A percentile compares a stretch with the other conserved stretches of the same genome.
Evolutionary conservation across 2,329 filamentous ascomycete species (phyloP).

Genomic region (Fusarium sp.): DNA sequence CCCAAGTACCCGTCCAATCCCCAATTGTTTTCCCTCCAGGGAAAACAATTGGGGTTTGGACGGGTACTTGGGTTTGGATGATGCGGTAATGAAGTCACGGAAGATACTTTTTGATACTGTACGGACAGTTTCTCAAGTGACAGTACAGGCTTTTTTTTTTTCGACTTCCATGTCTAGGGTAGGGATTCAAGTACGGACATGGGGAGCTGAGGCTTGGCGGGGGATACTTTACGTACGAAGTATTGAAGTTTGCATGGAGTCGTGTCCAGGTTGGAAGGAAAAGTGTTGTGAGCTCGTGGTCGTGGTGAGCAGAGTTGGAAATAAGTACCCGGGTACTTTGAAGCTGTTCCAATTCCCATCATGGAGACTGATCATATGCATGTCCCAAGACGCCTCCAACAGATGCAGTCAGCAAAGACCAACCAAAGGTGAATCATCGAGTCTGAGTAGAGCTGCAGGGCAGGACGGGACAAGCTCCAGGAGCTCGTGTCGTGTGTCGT

Average conservation of each 20-base stretch:
- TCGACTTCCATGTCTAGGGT: not conserved
- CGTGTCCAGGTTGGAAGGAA: not conserved
- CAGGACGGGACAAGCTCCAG: not conserved
- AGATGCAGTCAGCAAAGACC: not conserved
- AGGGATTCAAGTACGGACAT: slow-evolving; percentile 1
- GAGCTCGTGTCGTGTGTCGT: not conserved
- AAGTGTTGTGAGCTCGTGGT: not conserved
- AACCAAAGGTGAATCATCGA: not conserved
- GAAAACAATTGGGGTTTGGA: not conserved
- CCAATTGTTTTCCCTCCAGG: too few species aligned
- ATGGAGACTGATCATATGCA: not conserved
- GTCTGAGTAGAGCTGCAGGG: not conserved
- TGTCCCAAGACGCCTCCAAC: not conserved
- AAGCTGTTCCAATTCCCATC: not conserved
- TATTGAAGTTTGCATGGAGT: slow-evolving; percentile 9
- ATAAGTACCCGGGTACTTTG: not conserved
- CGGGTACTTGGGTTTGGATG: slow-evolving; percentile 9
- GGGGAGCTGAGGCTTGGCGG: slow-evolving; percentile 1
- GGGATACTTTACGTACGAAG: slow-evolving; percentile 11
- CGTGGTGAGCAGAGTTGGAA: not conserved
- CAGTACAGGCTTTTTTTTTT: not conserved
- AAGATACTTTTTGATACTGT: slow-evolving; percentile 1
- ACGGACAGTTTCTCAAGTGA: not conserved
- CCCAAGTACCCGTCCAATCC: too few species aligned
- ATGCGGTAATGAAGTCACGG: slow-evolving; percentile 34